These are phyloP conservation scores for Phytophthora pisi DNA, from an alignment of 352 stramenopile species.

Conservation along the genomic window DNA sequence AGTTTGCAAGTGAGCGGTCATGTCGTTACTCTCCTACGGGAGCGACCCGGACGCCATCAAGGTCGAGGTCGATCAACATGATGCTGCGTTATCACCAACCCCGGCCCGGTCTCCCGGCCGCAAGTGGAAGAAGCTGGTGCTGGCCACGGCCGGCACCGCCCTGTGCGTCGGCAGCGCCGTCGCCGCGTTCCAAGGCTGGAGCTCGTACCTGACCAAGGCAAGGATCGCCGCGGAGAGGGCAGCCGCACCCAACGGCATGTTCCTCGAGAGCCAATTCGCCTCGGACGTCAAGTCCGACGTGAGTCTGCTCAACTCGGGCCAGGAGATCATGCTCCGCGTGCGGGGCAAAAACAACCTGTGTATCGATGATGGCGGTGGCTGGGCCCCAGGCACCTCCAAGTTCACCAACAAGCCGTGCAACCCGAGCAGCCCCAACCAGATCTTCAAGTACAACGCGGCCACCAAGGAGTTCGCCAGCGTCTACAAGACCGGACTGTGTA, in stretches of 20 bases:
- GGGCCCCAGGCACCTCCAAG: constrained; percentile 16
- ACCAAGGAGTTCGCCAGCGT: constrained; percentile 23
- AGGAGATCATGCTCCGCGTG: background rate
- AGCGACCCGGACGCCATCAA: constrained; percentile 19
- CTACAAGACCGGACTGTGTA: constrained; percentile 29
- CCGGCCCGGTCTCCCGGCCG: background rate
- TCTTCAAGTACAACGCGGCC: constrained; percentile 32
- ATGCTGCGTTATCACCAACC: background rate
- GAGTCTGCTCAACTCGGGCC: background rate
- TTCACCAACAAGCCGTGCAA: constrained; percentile 35
- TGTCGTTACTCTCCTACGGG: constrained; percentile 31
- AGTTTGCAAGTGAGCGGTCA: constrained; percentile 22
- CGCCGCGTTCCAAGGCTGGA: constrained; percentile 28
- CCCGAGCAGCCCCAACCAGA: constrained; percentile 36
- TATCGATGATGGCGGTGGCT: constrained; percentile 39
- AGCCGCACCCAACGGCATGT: background rate
- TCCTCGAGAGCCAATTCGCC: background rate
- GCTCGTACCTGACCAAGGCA: constrained; percentile 1
- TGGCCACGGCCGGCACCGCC: constrained; percentile 17
- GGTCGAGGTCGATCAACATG: constrained; percentile 5
- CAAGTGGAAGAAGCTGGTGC: constrained; percentile 25
- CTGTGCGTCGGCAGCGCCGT: constrained; percentile 26
- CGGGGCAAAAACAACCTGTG: constrained; percentile 36
- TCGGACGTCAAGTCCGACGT: background rate
- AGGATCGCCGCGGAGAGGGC: background rate